phyloP scores from a whole-genome alignment of 2,329 filamentous ascomycete genomes.

The Scytalidium lignicola region DNA sequence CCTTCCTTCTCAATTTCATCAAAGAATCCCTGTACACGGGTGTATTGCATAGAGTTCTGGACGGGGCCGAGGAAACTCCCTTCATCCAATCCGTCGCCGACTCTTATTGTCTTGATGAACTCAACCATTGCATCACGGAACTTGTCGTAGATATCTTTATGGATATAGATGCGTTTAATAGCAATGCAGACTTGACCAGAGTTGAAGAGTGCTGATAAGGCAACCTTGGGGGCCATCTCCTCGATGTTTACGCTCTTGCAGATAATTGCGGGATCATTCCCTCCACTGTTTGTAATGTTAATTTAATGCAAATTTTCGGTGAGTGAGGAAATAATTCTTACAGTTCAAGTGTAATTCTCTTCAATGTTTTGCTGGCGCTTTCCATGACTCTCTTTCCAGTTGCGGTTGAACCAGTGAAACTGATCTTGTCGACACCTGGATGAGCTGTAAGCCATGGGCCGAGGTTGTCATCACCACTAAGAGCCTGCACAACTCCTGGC shows the following conservation, averaged over 20 bases:
- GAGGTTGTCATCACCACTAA: constrained; percentile 48
- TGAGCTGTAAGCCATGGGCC: constrained; percentile 48
- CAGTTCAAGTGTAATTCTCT: constrained; percentile 47
- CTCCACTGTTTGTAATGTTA: constrained; percentile 28
- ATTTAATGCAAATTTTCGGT: not conserved
- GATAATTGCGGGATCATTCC: constrained; percentile 50
- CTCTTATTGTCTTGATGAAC: constrained; percentile 35
- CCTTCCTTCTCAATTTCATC: constrained; percentile 48
- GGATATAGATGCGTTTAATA: constrained; percentile 55
- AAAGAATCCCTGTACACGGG: constrained; percentile 50
- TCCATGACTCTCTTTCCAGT: constrained; percentile 44
- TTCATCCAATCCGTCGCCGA: constrained; percentile 29
- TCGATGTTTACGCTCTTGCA: constrained; percentile 45
- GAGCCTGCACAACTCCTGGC: constrained; percentile 47
- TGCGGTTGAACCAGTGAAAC: constrained; percentile 48
- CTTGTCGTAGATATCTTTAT: constrained; percentile 50
- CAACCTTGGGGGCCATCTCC: constrained; percentile 37
- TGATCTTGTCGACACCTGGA: constrained; percentile 48
- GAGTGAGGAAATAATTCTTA: not conserved
- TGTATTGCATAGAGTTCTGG: constrained; percentile 60
- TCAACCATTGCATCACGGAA: constrained; percentile 44
- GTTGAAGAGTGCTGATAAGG: constrained; percentile 43
- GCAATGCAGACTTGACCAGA: constrained; percentile 42
- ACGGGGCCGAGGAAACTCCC: constrained; percentile 47
- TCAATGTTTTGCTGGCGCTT: constrained; percentile 43